Evolutionary conservation across 345 rosid genomes (phyloP), one percentile per base, ranked within the genome.

Genomic region (Trapa incisa): DNA sequence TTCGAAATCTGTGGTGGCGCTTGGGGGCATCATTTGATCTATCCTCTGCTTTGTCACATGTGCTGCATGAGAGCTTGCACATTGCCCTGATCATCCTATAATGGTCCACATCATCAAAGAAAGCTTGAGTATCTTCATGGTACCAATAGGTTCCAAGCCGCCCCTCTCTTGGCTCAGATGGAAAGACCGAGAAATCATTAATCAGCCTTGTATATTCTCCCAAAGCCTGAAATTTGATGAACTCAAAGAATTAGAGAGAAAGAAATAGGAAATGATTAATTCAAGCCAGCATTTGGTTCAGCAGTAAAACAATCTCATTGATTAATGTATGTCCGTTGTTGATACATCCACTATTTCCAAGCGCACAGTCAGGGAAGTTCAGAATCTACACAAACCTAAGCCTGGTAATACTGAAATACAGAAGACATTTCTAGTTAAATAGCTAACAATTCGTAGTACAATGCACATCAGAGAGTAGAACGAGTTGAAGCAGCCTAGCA

Each of bases 71-170:
- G 61, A 95, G 92, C 76, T 86, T 88, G 77, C 99, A 95, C 99
- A 91, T 95, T 11, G 96, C 99, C 81, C 87, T 95, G 76, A 95
- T 82, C 99, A 95, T 86, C 82, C 77, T 87, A 79, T 95, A 95
- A 54, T 95, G 96, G 70, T 91, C 99, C 61, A 72, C 77, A 57
- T 95, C 98, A 75, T 95, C 96, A 75, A 95, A 95, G 78, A 87
- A 89, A 13, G 92, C 85, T 64, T 85, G 84, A 3, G 98, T 89
- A 54, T 82, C 94, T 76, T 89, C 97, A 70, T 95, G 98, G 72
- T 85, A 95, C 90, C 89, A 91, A 36, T 87, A 86, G 0, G 86
- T 67, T 57, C 87, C 91, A 5, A 84, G 77, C 65, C 85, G 77
- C 39, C 99, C 99, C 76, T 91, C 98, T 84, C 78, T 91, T 14